A percentile compares a stretch with the other conserved stretches of the same genome.
Conservation (phyloP, 768 basidiomycete genomes). For the Udeniomyces megalosporus region DNA sequence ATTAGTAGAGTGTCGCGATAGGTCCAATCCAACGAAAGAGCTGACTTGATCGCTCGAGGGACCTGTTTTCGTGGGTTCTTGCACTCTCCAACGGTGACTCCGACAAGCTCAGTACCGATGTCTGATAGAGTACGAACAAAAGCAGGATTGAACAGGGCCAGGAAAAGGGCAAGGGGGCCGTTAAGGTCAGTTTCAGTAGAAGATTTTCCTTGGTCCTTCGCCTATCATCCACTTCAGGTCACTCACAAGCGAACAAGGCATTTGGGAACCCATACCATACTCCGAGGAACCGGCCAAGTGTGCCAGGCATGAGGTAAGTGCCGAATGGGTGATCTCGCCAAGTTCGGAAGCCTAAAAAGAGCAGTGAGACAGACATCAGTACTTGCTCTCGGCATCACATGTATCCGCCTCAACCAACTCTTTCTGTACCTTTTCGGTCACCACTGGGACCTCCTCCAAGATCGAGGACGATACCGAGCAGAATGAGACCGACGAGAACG, state of each 20-base stretch:
- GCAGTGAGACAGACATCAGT: neutral
- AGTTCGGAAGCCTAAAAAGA: constrained; percentile 1
- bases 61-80: constrained; percentile 60
- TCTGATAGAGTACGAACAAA: neutral
- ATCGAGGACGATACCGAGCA: constrained; percentile 43
- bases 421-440: constrained; percentile 29
- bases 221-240: neutral
- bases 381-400: neutral
- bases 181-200: constrained; percentile 30
- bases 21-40: neutral
- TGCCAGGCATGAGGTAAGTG: constrained; percentile 45
- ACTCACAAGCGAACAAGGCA: constrained; percentile 11
- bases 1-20: constrained; percentile 31
- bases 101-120: constrained; percentile 8
- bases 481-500: constrained; percentile 20
- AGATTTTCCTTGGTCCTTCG: too few relatives aligned
- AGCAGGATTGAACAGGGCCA: neutral
- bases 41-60: constrained; percentile 44
- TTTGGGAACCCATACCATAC: constrained; percentile 43
- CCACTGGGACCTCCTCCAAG: constrained; percentile 38
- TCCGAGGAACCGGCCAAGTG: constrained; percentile 58
- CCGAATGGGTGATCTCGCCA: constrained; percentile 50
- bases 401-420: too few relatives aligned
- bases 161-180: constrained; percentile 42
- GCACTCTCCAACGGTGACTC: constrained; percentile 32